Evolutionary conservation across 306 rosid genomes (phyloP), one percentile per base, ranked within the genome.

Genomic region (Crataegus laevigata): DNA sequence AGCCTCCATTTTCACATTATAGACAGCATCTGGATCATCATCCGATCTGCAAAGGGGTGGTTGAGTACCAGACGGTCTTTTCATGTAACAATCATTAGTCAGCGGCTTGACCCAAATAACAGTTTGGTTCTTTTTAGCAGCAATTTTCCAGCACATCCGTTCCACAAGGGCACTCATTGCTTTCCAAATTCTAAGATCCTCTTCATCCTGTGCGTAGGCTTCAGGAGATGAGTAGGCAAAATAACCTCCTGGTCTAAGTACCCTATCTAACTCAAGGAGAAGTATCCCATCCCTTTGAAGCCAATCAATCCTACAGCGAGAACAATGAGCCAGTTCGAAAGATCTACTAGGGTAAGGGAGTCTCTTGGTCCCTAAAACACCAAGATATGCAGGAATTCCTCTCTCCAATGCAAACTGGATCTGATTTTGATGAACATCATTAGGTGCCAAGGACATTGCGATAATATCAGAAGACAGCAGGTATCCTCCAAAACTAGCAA

Each of bases 311-410:
- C 99, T 88, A 83, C 99, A 96, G 61, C 98, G 99, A 75, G 99
- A 96, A 74, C 99, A 96, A 75, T 96, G 99, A 58, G 97, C 99
- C 73, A 96, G 91, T 84, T 96, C 99, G 58, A 92, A 96, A 74
- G 99, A 96, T 85, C 99, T 89, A 82, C 99, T 96, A 40, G 99
- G 99, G 86, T 96, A 96, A 77, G 99, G 99, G 82, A 96, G 97
- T 83, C 96, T 92, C 84, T 96, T 91, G 19, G 99, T 96, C 80
- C 97, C 99, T 71, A 96, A 80, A 73, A 92, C 93, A 70, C 99
- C 98, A 79, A 96, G 97, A 88, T 92, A 90, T 64, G 99, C 96
- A 2, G 99, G 99, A 80, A 92, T 96, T 82, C 99, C 99, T 89
- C 99, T 90, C 87, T 96, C 99, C 54, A 96, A 81, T 72, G 99